phyloP scores from a whole-genome alignment of 371 early-diverging fungal genomes.

The Mucor circinelloides region DNA sequence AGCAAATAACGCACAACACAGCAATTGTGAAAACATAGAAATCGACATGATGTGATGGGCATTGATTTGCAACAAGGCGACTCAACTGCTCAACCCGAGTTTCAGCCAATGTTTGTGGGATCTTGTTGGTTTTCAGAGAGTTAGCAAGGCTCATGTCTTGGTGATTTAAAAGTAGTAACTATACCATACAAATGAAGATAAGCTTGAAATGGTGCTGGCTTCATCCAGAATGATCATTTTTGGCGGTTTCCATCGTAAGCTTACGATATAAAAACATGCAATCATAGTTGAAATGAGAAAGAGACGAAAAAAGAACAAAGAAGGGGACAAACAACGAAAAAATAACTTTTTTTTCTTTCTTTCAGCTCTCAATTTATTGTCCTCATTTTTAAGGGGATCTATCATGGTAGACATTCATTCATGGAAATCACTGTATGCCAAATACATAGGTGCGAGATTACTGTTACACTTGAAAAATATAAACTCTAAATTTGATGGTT shows the following conservation, averaged over 20 bases:
- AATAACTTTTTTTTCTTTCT: no score
- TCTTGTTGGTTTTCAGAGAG: conserved; percentile 5
- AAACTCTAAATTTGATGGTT: conserved; percentile 2
- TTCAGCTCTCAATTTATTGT: background rate
- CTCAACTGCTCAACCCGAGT: conserved; percentile 27
- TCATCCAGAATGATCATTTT: conserved; percentile 27
- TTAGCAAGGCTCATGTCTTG: background rate
- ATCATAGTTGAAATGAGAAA: conserved; percentile 7
- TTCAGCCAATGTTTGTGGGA: conserved; percentile 28
- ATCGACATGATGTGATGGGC: conserved; percentile 43
- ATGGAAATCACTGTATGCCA: background rate
- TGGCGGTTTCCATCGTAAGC: conserved; percentile 40
- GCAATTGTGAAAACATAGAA: conserved; percentile 41
- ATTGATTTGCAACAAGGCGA: conserved; percentile 26
- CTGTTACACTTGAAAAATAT: background rate
- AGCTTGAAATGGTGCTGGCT: conserved; percentile 2
- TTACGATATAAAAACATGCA: conserved; percentile 31
- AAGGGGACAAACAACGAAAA: background rate
- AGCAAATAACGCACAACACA: conserved; percentile 38
- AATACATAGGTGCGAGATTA: background rate
- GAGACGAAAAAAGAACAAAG: background rate
- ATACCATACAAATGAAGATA: conserved; percentile 32
- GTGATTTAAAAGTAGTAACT: background rate
- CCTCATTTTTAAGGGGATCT: conserved; percentile 3
- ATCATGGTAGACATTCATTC: background rate